These are phyloP conservation scores for Yarrowia bubula DNA, from an alignment of 805 yeast genomes.

Conservation along the genomic window DNA sequence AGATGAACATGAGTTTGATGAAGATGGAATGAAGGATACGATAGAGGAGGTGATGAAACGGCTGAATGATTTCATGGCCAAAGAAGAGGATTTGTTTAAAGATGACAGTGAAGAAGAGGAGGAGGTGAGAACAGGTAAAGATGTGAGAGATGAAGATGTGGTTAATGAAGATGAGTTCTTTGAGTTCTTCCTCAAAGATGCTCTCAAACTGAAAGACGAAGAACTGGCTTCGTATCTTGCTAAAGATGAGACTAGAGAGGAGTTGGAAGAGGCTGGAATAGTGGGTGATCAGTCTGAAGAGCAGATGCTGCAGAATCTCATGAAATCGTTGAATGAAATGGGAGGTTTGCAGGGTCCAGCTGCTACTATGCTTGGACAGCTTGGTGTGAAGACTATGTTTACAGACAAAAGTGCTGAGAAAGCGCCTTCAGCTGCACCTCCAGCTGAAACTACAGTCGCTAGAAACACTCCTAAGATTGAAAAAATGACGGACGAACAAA, in stretches of 20 bases:
- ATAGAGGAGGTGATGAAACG: slow-evolving; percentile 31
- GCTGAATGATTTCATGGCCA: slow-evolving; percentile 31
- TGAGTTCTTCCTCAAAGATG: slow-evolving; percentile 59
- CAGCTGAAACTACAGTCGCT: not conserved
- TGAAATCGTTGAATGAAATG: slow-evolving; percentile 36
- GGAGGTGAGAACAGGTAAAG: not conserved
- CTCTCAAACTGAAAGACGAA: slow-evolving; percentile 47
- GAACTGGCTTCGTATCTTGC: slow-evolving; percentile 32
- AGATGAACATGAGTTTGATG: slow-evolving; percentile 16
- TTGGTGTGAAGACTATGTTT: slow-evolving; percentile 32
- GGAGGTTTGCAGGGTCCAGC: slow-evolving; percentile 42
- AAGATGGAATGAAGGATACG: slow-evolving; percentile 27
- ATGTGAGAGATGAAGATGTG: slow-evolving; percentile 37
- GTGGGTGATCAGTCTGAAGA: slow-evolving; percentile 21
- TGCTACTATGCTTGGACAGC: slow-evolving; percentile 39
- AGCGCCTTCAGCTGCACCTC: too few relatives aligned
- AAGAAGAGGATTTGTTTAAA: slow-evolving; percentile 30
- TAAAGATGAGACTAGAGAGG: slow-evolving; percentile 26
- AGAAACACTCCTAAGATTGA: not conserved
- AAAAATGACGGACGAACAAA: slow-evolving; percentile 10
- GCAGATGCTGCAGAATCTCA: slow-evolving; percentile 34
- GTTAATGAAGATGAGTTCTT: slow-evolving; percentile 70
- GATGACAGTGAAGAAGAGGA: slow-evolving; percentile 33
- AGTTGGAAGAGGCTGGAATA: slow-evolving; percentile 29
- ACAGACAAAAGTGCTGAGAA: not conserved